Evolutionary conservation across 257 asterid genomes (phyloP), one percentile per base, ranked within the genome.

Genomic region (Solanum piurae): DNA sequence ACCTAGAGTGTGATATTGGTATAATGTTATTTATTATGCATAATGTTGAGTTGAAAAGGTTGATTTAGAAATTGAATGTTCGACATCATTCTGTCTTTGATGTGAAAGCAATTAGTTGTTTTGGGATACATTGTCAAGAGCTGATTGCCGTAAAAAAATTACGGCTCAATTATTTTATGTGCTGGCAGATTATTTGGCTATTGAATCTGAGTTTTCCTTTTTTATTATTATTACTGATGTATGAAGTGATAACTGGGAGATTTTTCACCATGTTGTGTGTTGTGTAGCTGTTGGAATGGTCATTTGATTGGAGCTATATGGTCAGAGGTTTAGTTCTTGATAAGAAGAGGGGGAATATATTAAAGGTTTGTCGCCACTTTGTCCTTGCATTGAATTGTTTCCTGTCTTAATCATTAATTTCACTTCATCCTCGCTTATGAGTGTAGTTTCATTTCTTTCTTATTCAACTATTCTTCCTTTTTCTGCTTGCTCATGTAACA

Each of bases 251-350:
- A 84, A 64, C 82, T 13, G 27, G n/a, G 71, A 72, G 36, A 71
- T 21, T 91, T 77, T 88, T 88, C 87, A 90, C 88, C 88, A 29
- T 44, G 86, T 84, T 89, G 89, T 76, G 44, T 85, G 85, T 86
- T 80, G 13, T 93, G 89, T 90, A 97, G 99, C 89, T 97, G 91
- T 92, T 96, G 93, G 91, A 88, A 72, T 95, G 96, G 98, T 90
- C 95, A 40, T 96, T 97, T 91, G 99, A 97, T 88, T 93, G 96
- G 98, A 95, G 92, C 79, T 97, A 96, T 94, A 96, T 97, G 99
- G 98, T 97, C 94, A 93, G 99, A 91, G 99, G 99, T 89, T 94
- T 97, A 84, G 99, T 97, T 91, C 95, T 97, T 73, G 99, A 97
- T 88, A 96, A 95, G 91, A 96, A 92, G 91, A 93, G 99, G 86